Base-by-base conservation (phyloP, 2,329 filamentous ascomycete genomes). In the Chaetomiaceae sp. region DNA sequence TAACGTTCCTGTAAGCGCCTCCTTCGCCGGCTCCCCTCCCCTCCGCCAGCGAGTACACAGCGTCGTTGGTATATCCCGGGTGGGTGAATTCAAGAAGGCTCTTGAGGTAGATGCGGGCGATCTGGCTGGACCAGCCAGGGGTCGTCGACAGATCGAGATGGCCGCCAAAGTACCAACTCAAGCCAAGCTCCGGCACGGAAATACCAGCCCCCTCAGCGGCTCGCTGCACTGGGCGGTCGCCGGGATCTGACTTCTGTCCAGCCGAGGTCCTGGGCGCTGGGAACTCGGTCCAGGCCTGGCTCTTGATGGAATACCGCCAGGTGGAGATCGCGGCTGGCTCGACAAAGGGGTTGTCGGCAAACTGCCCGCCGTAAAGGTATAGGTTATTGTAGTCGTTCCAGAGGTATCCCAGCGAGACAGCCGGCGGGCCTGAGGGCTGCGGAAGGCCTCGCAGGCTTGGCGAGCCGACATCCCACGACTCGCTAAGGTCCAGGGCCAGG, bases 91-190 rank as follows among this genome's bases (percentile, higher is more conserved):
- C 87, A 13, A 90, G 71, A 27, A 91, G 71, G 41, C 84, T 88
- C 69, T 85, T 89, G 38, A 91, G 70, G 64, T 90, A 91, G 1
- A 89, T 73, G 5, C 86, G 75, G 0, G 73, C 69, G 20, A 81
- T 74, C 48, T 81, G 76, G 46, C 79, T 78, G n/a, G 82, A 83
- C 87, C 87, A 90, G 11, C 82, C 25, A 10, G 53, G 59, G 1
- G 64, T 84, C 4, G 78, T 81, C 10, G 70, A 71, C 63, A 69
- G 65, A 65, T 91, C 87, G 5, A 88, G 71, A 67, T 90, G 87
- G 0, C 87, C 87, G 23, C 86, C 87, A 68, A 91, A 91, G 66
- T 89, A 91, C 75, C 83, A 91, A 29, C 85, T 88, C 42, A 85
- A 70, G 0, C 86, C 86, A 0, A 90, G 70, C 49, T 84, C 80